A percentile compares a stretch with the other conserved stretches of the same genome.
These are phyloP conservation scores for Areca catechu DNA, from an alignment of 176 grass and related monocot species.

Conservation along the genomic window DNA sequence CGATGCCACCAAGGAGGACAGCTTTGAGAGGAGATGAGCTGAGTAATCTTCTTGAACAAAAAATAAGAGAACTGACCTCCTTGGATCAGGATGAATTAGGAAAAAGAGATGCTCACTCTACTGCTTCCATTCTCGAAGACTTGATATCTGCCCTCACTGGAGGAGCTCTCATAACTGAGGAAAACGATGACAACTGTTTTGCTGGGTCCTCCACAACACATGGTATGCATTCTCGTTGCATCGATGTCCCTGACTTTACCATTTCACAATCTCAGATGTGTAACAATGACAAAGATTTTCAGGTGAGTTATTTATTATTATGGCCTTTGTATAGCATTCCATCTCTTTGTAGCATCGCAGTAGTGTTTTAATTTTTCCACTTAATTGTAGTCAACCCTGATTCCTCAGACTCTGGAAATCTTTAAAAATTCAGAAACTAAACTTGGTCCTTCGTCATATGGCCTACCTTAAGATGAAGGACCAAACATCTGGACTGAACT, in stretches of 20 bases:
- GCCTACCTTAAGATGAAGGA: no score
- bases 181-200: neutral
- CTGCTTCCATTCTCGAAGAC: conserved; percentile 9
- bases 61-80: conserved; percentile 5
- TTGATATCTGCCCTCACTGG: neutral
- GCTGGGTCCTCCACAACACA: neutral
- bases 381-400: no score
- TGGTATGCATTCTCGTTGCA: neutral
- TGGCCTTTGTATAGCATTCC: no score
- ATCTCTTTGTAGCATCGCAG: no score
- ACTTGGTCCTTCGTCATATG: no score
- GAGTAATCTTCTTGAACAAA: conserved; percentile 11
- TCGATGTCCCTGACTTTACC: neutral
- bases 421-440: no score
- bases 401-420: no score
- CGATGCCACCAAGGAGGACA: neutral
- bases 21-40: conserved; percentile 4
- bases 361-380: no score
- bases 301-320: no score
- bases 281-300: no score
- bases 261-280: conserved; percentile 1
- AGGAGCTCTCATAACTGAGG: neutral
- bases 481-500: no score
- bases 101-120: neutral
- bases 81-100: conserved; percentile 3